Base-by-base conservation (phyloP, 2,329 filamentous ascomycete species). In the Nigrospora oryzae region DNA sequence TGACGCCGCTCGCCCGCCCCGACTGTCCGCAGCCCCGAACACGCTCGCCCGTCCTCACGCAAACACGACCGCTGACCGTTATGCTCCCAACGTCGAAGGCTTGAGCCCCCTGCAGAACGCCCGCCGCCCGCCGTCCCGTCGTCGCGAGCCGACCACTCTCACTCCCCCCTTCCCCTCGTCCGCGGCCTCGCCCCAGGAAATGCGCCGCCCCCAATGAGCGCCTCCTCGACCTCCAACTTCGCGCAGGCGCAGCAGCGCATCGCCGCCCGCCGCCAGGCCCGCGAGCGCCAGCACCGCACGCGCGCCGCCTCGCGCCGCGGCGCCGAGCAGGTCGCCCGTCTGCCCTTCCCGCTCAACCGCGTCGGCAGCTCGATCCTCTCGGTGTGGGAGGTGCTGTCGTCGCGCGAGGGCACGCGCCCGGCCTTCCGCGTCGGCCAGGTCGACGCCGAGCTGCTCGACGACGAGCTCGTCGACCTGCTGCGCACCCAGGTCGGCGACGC, bases 371-470 rank as follows among this genome's bases (percentile, higher is more conserved):
- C 66, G 0, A 67, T 68, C 32, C 59, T 77, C 15, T 66, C 68
- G 34, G 66, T 79, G 44, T 95, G 86, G 88, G 79, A 89, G 58
- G 69, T 75, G 5, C 68, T 91, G 36, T 79, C 79, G 35, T 83
- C 84, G 6, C 81, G 86, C 48, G 83, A 89, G 59, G 88, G 89
- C 38, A 91, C 86, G 19, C 74, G 81, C 14, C 91, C 93, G 5
- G 84, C 87, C 11, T 96, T 95, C 63, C 83, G 93, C 44, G 93
- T 98, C 28, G 89, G 91, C 28, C 93, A 98, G 67, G 88, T 97
- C 37, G 93, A 98, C 64, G 89, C 93, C 34, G 93, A 97, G 64
- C 73, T 98, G 41, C 75, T 98, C 15, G 93, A 98, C 63, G 89
- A 95, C 60, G 93, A 97, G 68, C 74, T 98, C 38, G 73, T 97